Evolutionary conservation across 2,329 filamentous ascomycete genomes (phyloP).

Genomic region (Neurospora sp.): DNA sequence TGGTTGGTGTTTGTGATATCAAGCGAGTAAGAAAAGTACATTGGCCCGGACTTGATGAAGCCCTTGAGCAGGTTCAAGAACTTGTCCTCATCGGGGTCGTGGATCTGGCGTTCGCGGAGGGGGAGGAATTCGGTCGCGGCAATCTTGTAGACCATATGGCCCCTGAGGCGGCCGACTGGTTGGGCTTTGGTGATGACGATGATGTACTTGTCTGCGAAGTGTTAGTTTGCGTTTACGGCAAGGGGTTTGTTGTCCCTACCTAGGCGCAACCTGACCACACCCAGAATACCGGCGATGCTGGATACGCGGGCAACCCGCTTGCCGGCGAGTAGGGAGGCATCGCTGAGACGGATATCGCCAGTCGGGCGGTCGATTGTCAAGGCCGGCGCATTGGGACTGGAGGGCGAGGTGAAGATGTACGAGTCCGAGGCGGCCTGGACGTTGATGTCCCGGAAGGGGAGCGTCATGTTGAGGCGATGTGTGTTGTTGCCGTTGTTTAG

Average conservation of each 20-base stretch:
- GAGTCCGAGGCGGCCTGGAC: constrained; percentile 84
- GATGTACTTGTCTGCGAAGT: constrained; percentile 72
- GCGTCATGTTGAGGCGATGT: constrained; percentile 23
- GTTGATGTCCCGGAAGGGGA: constrained; percentile 93
- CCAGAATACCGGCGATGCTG: constrained; percentile 89
- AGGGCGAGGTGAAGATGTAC: constrained; percentile 95
- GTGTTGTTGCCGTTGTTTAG: not conserved
- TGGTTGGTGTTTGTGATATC: constrained; percentile 97
- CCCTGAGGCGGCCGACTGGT: constrained; percentile 82
- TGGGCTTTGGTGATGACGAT: constrained; percentile 92
- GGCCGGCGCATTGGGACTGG: constrained; percentile 78
- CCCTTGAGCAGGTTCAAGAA: constrained; percentile 76
- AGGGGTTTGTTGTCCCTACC: constrained; percentile 41
- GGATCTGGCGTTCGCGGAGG: constrained; percentile 81
- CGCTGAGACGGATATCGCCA: constrained; percentile 77
- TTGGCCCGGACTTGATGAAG: constrained; percentile 72
- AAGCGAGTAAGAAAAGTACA: constrained; percentile 97
- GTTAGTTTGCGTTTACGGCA: constrained; percentile 4
- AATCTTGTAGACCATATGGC: constrained; percentile 94
- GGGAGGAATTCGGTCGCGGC: constrained; percentile 86
- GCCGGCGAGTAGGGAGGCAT: constrained; percentile 64
- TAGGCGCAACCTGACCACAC: constrained; percentile 85
- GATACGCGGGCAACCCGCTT: constrained; percentile 68
- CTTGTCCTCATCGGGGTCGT: constrained; percentile 87
- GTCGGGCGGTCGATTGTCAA: constrained; percentile 86